Conservation (phyloP, 352 stramenopile genomes). For the Phytophthora rubi region DNA sequence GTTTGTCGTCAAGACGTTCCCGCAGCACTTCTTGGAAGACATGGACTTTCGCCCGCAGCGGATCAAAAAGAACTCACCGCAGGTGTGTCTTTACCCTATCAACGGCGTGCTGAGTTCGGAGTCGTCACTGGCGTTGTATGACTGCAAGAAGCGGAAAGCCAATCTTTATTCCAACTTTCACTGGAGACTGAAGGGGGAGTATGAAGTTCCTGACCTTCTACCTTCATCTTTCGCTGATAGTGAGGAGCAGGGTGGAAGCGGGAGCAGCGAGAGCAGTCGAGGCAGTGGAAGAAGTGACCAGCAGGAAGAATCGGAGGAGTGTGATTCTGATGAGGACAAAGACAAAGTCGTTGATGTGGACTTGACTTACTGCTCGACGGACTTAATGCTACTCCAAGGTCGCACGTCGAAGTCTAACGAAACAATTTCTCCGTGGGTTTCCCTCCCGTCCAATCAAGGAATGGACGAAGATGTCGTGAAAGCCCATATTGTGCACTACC, state of each 20-base stretch:
- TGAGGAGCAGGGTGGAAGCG: constrained; percentile 12
- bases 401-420: constrained; percentile 36
- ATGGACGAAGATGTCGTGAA: constrained; percentile 56
- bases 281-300: constrained; percentile 9
- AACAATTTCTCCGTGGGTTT: constrained; percentile 81
- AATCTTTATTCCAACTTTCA: constrained; percentile 84
- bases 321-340: constrained; percentile 15
- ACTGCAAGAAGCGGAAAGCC: constrained; percentile 53
- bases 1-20: constrained; percentile 86
- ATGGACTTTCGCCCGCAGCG: constrained; percentile 85
- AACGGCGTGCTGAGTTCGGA: constrained; percentile 74
- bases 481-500: constrained; percentile 83
- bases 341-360: constrained; percentile 59
- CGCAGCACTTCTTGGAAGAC: constrained; percentile 86
- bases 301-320: constrained; percentile 9
- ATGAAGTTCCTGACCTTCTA: constrained; percentile 64
- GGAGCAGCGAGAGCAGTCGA: constrained; percentile 13
- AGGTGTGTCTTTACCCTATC: constrained; percentile 75
- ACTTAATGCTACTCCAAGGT: constrained; percentile 85
- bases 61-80: constrained; percentile 78
- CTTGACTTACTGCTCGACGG: constrained; percentile 80
- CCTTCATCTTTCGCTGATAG: constrained; percentile 14
- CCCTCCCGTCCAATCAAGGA: constrained; percentile 71
- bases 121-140: constrained; percentile 77
- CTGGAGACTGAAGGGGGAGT: constrained; percentile 75